Percentiles rank a stretch among this genome's conserved stretches.
Conservation (phyloP, 129 eudicot genomes). For the Flaveria linearis region DNA sequence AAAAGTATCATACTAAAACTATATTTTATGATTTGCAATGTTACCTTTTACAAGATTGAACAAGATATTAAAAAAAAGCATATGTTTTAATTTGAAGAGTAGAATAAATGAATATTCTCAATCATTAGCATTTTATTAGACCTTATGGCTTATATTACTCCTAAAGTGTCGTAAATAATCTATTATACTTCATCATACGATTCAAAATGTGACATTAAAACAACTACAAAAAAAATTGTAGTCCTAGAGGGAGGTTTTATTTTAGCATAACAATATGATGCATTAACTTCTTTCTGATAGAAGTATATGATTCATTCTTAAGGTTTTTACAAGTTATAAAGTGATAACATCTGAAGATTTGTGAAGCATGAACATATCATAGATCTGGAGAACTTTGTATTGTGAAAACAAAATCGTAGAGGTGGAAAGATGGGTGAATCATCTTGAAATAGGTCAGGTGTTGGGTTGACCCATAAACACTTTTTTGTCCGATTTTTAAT, state of each 20-base stretch:
- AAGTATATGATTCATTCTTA: too few species aligned
- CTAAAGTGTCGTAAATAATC: background rate
- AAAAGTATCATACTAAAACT: background rate
- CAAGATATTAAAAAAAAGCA: background rate
- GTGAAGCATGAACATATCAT: slow-evolving; percentile 16
- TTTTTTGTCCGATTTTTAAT: background rate
- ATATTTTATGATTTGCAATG: background rate
- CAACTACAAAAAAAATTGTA: background rate
- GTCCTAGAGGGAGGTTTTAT: background rate
- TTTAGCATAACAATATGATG: too few species aligned
- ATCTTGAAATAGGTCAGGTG: background rate
- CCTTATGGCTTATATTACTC: background rate
- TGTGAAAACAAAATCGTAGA: background rate
- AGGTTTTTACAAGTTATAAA: too few species aligned
- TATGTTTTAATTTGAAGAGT: background rate
- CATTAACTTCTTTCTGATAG: too few species aligned
- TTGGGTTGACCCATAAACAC: background rate
- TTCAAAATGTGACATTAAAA: background rate
- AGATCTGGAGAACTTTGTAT: background rate
- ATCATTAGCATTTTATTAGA: background rate
- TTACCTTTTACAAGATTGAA: background rate
- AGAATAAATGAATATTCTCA: background rate
- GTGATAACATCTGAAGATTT: background rate
- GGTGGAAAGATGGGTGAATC: background rate
- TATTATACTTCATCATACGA: background rate